Evolutionary conservation across 2,329 filamentous ascomycete genomes (phyloP).

Genomic region (Grosmannia clavigera): DNA sequence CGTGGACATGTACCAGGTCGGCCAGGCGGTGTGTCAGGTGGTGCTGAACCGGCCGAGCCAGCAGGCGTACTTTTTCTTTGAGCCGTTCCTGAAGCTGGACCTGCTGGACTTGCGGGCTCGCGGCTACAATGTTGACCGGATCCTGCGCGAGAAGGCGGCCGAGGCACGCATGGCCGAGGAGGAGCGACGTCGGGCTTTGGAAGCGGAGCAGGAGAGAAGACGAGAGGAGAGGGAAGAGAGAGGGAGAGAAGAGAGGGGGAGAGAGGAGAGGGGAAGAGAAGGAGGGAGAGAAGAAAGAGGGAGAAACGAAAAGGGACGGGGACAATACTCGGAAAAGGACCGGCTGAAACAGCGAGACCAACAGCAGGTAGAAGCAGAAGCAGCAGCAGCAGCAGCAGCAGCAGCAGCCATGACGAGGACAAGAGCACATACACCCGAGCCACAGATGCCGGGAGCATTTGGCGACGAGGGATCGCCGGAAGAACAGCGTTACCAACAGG

Average conservation of each 20-base stretch:
- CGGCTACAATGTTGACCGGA: conserved; percentile 94
- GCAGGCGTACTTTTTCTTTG: conserved; percentile 79
- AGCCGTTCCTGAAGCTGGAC: conserved; percentile 79
- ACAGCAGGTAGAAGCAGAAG: conserved; percentile 11
- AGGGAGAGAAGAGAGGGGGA: conserved; percentile 12
- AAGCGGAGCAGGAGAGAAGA: conserved; percentile 49
- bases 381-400: conserved; percentile 13
- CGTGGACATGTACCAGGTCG: conserved; percentile 78
- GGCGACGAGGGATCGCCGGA: conserved; percentile 38
- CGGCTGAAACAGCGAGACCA: too few species aligned
- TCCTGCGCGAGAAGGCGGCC: conserved; percentile 74
- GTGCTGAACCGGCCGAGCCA: conserved; percentile 74
- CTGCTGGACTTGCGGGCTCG: conserved; percentile 70
- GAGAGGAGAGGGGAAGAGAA: too few species aligned
- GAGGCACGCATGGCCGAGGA: conserved; percentile 82
- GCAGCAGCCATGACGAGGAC: neutral
- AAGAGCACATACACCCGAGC: conserved; percentile 15
- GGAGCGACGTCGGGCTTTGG: conserved; percentile 60
- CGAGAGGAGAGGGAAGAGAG: neutral
- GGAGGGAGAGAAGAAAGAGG: too few species aligned
- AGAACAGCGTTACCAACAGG: conserved; percentile 20
- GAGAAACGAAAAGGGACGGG: too few species aligned
- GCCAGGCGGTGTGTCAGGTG: conserved; percentile 70
- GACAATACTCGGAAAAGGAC: neutral
- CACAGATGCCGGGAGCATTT: conserved; percentile 64